Evolutionary conservation across 495 filamentous ascomycete genomes (phyloP), one percentile per base, ranked within the genome.

Genomic region (Hapsidospora chrysogenum): DNA sequence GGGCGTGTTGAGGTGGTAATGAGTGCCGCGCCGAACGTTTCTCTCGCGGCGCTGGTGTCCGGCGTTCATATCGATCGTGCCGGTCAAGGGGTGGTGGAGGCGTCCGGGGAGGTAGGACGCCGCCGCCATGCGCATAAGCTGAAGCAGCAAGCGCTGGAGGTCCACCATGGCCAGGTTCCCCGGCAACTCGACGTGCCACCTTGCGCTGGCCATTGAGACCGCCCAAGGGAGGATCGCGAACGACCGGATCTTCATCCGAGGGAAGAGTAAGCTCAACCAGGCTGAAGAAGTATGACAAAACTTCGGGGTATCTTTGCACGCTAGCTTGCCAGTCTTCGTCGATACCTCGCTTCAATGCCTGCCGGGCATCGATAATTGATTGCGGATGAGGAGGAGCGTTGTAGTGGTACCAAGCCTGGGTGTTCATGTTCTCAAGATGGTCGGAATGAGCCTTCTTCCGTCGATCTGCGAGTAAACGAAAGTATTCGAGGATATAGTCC

Each of bases 301-400:
- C 75, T 45, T 80, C 74, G 3, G 78, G 78, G 41, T 83, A 83
- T 34, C 68, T 60, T 35, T 79, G 70, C 23, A 80, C 76, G 19
- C 66, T 72, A 6, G 64, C 58, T 43, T 69, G 63, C 78, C 78
- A 83, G 56, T 83, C 78, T 23, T 77, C 75, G 46, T 80, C 76
- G 49, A 81, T 74, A 41, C 73, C 78, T 25, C 67, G 59, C 50
- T 78, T 76, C 35, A 80, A 63, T 41, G 63, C 57, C 6, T 60
- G 57, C 42, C 78, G 63, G 17, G 71, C 74, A 20, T 63, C 61
- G 16, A 61, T 53, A 20, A 80, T 60, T 48, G 79, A 62, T 42
- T 53, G 63, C 9, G 67, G 68, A 37, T 71, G 66, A 25, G 68
- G 68, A 16, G 57, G 59, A 1, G 60, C 53, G 41, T 57, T 54